Conservation (phyloP, 805 yeast species). For the Sugiyamaella lignohabitans region DNA sequence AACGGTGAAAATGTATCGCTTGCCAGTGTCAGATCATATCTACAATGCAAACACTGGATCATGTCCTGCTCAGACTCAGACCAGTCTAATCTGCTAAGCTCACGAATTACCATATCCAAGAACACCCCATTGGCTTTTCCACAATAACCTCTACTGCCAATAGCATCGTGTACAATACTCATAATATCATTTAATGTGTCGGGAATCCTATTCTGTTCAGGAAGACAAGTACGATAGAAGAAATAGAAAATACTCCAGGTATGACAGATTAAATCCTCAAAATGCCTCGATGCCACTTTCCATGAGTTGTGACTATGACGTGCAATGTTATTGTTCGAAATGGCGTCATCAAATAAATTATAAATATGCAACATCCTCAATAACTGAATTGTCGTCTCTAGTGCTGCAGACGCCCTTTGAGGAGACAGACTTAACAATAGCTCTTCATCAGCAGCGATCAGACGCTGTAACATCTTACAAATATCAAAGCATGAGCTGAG, state of each 20-base stretch:
- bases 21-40: constrained; percentile 60
- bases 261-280: constrained; percentile 29
- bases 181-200: constrained; percentile 41
- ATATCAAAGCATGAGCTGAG: constrained; percentile 51
- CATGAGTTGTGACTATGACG: constrained; percentile 28
- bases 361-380: constrained; percentile 32
- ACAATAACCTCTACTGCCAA: constrained; percentile 68
- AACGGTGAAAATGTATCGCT: constrained; percentile 55
- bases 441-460: constrained; percentile 19
- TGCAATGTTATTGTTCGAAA: constrained; percentile 23
- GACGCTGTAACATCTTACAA: constrained; percentile 29
- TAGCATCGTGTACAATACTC: constrained; percentile 59
- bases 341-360: constrained; percentile 32
- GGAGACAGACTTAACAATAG: constrained; percentile 12
- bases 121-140: constrained; percentile 57
- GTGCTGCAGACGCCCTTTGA: constrained; percentile 7
- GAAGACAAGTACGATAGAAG: constrained; percentile 32
- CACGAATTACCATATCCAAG: constrained; percentile 51
- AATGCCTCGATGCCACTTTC: constrained; percentile 23
- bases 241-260: constrained; percentile 35
- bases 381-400: constrained; percentile 23
- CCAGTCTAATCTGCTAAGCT: constrained; percentile 40
- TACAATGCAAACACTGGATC: constrained; percentile 71
- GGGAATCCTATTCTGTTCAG: constrained; percentile 17
- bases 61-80: constrained; percentile 57